Evolutionary conservation across 768 basidiomycete species (phyloP).

Genomic region (Ramaria sp.): DNA sequence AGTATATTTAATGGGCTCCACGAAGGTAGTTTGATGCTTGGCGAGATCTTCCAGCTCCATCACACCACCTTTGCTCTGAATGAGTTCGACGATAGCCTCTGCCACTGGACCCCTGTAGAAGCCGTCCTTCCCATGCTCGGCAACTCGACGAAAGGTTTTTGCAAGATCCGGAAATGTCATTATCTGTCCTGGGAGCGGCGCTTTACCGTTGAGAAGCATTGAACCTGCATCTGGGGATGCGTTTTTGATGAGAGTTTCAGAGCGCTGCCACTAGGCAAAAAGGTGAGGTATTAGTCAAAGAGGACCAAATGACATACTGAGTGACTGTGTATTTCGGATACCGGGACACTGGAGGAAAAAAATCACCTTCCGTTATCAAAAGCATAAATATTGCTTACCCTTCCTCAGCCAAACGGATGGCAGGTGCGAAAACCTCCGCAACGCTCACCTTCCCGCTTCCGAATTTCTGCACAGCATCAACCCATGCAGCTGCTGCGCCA

Average conservation of each 20-base stretch:
- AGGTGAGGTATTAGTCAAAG: conserved; percentile 5
- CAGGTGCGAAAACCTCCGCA: conserved; percentile 75
- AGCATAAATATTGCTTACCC: conserved; percentile 42
- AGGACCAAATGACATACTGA: conserved; percentile 29
- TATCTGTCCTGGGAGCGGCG: conserved; percentile 79
- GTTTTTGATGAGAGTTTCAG: conserved; percentile 62
- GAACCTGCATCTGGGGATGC: conserved; percentile 81
- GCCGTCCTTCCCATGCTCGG: conserved; percentile 75
- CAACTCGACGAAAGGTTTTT: conserved; percentile 71
- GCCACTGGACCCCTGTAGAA: conserved; percentile 93
- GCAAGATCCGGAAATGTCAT: conserved; percentile 76
- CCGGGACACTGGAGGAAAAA: conserved; percentile 53
- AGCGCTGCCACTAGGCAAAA: conserved; percentile 32
- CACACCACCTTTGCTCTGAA: conserved; percentile 79
- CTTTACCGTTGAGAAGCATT: conserved; percentile 78
- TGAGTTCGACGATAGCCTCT: conserved; percentile 77
- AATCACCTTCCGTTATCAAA: background rate
- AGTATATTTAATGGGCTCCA: conserved; percentile 87
- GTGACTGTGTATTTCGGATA: conserved; percentile 69
- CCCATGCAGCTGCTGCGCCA: conserved; percentile 93
- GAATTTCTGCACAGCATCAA: conserved; percentile 75
- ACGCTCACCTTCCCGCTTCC: conserved; percentile 64
- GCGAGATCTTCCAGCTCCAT: conserved; percentile 94
- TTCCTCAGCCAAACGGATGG: conserved; percentile 84
- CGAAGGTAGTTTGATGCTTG: conserved; percentile 65